A percentile compares a stretch with the other conserved stretches of the same genome.
These are phyloP conservation scores for Diaporthe vaccinii DNA, from an alignment of 2,329 filamentous ascomycete species.

Conservation along the genomic window DNA sequence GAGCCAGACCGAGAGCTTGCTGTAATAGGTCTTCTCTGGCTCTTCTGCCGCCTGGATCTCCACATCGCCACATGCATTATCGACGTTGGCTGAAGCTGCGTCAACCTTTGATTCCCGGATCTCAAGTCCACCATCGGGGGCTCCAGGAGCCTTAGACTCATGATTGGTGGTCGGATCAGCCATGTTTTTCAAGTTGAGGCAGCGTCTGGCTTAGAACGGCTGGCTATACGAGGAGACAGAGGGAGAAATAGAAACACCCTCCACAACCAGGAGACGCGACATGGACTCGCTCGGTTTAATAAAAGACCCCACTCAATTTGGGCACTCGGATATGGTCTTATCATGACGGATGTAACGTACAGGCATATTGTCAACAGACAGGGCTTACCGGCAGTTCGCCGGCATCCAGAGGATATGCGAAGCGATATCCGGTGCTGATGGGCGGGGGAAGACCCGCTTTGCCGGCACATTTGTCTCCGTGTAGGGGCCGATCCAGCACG, in stretches of 20 bases:
- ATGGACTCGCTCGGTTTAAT: not conserved
- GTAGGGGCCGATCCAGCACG: slow-evolving; percentile 6
- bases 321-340: slow-evolving; percentile 13
- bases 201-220: not conserved
- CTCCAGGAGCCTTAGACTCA: not conserved
- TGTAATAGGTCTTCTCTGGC: slow-evolving; percentile 47
- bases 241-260: not conserved
- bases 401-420: not conserved
- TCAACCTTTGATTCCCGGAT: slow-evolving; percentile 23
- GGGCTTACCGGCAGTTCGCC: slow-evolving; percentile 19
- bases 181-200: not conserved
- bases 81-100: not conserved
- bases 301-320: not conserved
- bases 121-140: slow-evolving; percentile 5
- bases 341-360: slow-evolving; percentile 22
- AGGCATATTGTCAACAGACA: not conserved
- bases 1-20: slow-evolving; percentile 56
- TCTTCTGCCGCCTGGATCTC: slow-evolving; percentile 29
- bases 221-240: not conserved
- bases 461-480: slow-evolving; percentile 4
- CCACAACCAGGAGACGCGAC: not conserved
- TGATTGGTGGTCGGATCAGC: not conserved
- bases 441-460: not conserved
- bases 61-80: slow-evolving; percentile 20
- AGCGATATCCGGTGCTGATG: slow-evolving; percentile 20